Evolutionary conservation across 2,329 filamentous ascomycete species (phyloP), one percentile per base, ranked within the genome.

Genomic region (Xylaria sp.): DNA sequence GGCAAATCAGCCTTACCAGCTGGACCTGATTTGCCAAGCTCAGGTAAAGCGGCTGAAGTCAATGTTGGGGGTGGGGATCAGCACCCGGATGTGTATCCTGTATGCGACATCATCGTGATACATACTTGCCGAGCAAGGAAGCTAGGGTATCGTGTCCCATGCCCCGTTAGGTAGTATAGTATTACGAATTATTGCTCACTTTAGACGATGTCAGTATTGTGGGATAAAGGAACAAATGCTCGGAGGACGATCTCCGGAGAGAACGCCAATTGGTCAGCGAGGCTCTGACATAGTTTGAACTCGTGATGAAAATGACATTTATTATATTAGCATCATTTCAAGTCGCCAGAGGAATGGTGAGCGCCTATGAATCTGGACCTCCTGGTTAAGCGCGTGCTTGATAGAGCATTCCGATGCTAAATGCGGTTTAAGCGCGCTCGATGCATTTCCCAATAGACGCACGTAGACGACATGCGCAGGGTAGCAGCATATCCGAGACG

Each of bases 1-100:
- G 68, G 65, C 65, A 68, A 70, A 70, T 70, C 65, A 68, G 68
- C 68, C 68, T 68, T 68, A 60, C 68, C 61, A 70, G 68, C 65
- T 70, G 56, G 56, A 61, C 63, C 50, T 50, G 59, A 49, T 65
- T 63, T 61, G 56, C 61, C 66, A 66, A 56, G 67, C 22, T 65
- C 51, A 65, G 38, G 66, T 65, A 70, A 67, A 67, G 66, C 69
- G 69, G 69, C 69, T 69, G 69, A 70, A 70, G 66, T 70, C 66
- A 20, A 64, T 38, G 42, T n/a, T n/a, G 10, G 49, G 45, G 45
- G 65, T 44, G 68, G 66, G 61, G 63, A 59, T 51, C 17, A 56
- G 47, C 33, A 47, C 38, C 58, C 44, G 39, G 60, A 31, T 36
- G 25, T 42, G 27, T 31, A 44, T 13, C 38, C 49, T 33, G 27